Percentiles rank a stretch among this genome's conserved stretches.
phyloP scores from a whole-genome alignment of 148 eudicot genomes.

The Fagopyrum esculentum region DNA sequence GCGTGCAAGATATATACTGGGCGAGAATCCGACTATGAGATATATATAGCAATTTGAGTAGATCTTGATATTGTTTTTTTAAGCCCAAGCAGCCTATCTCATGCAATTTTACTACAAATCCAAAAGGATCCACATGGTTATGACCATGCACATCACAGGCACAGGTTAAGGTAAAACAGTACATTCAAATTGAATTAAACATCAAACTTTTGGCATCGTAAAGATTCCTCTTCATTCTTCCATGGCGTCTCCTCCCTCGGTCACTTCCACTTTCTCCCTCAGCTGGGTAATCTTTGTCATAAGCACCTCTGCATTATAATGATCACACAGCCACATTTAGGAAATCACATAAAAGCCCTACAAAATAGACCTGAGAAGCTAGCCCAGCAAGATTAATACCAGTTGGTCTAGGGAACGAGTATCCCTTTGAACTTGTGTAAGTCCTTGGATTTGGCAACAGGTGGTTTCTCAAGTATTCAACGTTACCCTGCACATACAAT shows the following conservation, averaged over 20 bases:
- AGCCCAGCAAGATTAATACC: background rate
- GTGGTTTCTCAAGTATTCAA: conserved; percentile 71
- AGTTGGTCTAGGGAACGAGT: conserved; percentile 16
- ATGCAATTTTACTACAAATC: background rate
- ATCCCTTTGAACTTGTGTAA: conserved; percentile 57
- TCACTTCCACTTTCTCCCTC: conserved; percentile 36
- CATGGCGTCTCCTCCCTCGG: conserved; percentile 78
- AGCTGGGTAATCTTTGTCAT: conserved; percentile 56
- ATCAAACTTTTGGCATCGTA: background rate
- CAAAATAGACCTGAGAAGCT: background rate
- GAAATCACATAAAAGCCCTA: background rate
- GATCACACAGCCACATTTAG: background rate
- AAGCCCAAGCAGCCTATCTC: background rate
- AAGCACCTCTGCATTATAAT: conserved; percentile 55
- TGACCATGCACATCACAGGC: background rate
- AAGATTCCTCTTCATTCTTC: conserved; percentile 44
- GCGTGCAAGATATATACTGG: background rate
- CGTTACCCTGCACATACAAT: conserved; percentile 45
- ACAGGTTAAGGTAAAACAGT: background rate
- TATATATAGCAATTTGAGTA: background rate
- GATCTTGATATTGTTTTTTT: background rate
- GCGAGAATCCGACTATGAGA: background rate
- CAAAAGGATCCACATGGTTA: background rate
- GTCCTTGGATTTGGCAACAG: conserved; percentile 77
- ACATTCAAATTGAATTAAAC: background rate